phyloP scores from a whole-genome alignment of 2,329 filamentous ascomycete species.

The Talaromyces sp. region DNA sequence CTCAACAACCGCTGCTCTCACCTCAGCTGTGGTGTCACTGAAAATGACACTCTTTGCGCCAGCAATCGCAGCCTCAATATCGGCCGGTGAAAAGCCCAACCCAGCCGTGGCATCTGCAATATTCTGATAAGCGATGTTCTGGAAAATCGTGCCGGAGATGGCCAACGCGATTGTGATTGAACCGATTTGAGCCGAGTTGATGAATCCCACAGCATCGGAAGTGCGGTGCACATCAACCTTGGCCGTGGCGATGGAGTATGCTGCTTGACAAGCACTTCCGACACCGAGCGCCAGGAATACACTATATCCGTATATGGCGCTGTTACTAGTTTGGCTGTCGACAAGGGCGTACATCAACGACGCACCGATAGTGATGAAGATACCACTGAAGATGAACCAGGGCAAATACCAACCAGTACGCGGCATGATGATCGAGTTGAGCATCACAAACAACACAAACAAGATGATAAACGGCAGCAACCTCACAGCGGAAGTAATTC shows the following conservation, averaged over 20 bases:
- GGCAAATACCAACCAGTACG: constrained; percentile 24
- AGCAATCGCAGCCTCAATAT: constrained; percentile 10
- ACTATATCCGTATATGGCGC: constrained; percentile 27
- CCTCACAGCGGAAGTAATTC: constrained; percentile 22
- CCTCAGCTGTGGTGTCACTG: constrained; percentile 7
- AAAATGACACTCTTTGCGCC: constrained; percentile 7
- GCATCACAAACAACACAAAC: constrained; percentile 26
- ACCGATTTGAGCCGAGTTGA: constrained; percentile 14
- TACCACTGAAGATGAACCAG: constrained; percentile 27
- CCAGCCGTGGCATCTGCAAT: neutral
- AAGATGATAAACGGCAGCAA: constrained; percentile 28
- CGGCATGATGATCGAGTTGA: constrained; percentile 25
- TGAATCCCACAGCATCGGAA: constrained; percentile 7
- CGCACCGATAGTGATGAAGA: constrained; percentile 25
- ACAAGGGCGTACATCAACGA: constrained; percentile 23
- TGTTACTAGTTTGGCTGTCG: constrained; percentile 16
- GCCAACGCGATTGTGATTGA: neutral
- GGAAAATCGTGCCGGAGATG: constrained; percentile 10
- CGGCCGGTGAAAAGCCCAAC: neutral
- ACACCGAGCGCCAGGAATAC: neutral
- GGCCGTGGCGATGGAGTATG: constrained; percentile 12
- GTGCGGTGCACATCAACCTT: constrained; percentile 1
- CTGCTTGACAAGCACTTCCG: constrained; percentile 5
- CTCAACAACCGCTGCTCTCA: neutral
- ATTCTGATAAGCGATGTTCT: constrained; percentile 5